Base-by-base conservation (phyloP, 148 eudicot species). In the Nepenthes mirabilis region DNA sequence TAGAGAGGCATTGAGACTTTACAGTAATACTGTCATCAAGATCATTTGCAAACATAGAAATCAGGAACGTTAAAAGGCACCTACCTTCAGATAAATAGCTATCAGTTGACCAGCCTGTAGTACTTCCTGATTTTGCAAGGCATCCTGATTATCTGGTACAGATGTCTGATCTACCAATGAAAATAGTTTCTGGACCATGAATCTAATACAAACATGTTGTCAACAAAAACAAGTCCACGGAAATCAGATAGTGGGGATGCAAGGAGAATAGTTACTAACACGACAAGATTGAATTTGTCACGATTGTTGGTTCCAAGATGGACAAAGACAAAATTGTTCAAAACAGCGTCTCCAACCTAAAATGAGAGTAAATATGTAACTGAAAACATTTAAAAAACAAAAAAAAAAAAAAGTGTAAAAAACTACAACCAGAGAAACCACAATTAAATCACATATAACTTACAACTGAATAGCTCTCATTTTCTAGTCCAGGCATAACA, bases 141-240 rank as follows among this genome's bases (percentile, higher is more conserved):
- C 72, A 77, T 93, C 98, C 35, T 96, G 81, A 71, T 84, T 93
- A 83, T 93, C 98, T 37, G 79, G 81, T 55, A 77, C 78, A 59
- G 98, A 93, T 47, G 95, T 93, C 78, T 88, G 86, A 74, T 93
- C 98, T 65, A 83, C 70, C 34, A 86, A 79, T 65, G 98, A 93
- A 75, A 93, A 93, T 56, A 93, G 95, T 66, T 93, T 93, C 85
- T 88, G 98, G 85, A 88, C 57, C 96, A 93, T 88, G 67, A 88
- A 86, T 59, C 98, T 93, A 65, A 47, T 68, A 12, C 53, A 68
- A 74, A 60, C 56, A 52, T 10, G 73, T 65, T 62, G 61, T n/a
- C 49, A 67, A 37, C 60, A 52, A 58, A 34, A 50, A 51, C 59
- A 59, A 45, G 33, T 40, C 7, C 55, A 48, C 3, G 9, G 43